phyloP scores from a whole-genome alignment of 148 eudicot genomes.

The Rhododendron griersonianum region DNA sequence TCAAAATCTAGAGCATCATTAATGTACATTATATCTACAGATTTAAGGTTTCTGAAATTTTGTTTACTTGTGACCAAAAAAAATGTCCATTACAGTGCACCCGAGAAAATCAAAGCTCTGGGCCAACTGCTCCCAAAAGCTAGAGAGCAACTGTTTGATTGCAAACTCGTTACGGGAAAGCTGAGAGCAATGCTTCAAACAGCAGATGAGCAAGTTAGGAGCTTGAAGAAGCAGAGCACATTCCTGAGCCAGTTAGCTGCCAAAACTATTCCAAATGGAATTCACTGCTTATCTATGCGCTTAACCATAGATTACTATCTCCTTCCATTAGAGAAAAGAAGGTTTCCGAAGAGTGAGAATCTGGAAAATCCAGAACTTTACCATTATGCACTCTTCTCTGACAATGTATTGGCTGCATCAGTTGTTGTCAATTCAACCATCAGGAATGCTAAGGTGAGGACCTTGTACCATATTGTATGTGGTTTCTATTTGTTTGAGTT shows the following conservation, averaged over 20 bases:
- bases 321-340: conserved; percentile 58
- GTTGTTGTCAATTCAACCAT: conserved; percentile 85
- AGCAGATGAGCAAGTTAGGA: conserved; percentile 82
- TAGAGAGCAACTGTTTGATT: conserved; percentile 65
- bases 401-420: conserved; percentile 76
- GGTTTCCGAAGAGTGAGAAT: conserved; percentile 68
- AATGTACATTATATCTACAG: background rate
- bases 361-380: conserved; percentile 61
- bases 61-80: background rate
- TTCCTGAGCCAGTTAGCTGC: conserved; percentile 87
- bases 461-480: background rate
- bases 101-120: conserved; percentile 68
- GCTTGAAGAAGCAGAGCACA: conserved; percentile 80
- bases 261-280: conserved; percentile 79
- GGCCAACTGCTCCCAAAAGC: conserved; percentile 71
- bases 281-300: conserved; percentile 81
- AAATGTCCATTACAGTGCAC: conserved; percentile 44
- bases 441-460: conserved; percentile 66
- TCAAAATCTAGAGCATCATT: background rate
- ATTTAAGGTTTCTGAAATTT: background rate
- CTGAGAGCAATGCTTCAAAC: conserved; percentile 89
- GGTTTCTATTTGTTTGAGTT: background rate
- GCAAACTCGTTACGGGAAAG: conserved; percentile 69
- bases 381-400: conserved; percentile 89
- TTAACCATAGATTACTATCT: conserved; percentile 75